Base-by-base conservation (phyloP, 2,329 filamentous ascomycete genomes). In the Dactylonectria estremocensis region DNA sequence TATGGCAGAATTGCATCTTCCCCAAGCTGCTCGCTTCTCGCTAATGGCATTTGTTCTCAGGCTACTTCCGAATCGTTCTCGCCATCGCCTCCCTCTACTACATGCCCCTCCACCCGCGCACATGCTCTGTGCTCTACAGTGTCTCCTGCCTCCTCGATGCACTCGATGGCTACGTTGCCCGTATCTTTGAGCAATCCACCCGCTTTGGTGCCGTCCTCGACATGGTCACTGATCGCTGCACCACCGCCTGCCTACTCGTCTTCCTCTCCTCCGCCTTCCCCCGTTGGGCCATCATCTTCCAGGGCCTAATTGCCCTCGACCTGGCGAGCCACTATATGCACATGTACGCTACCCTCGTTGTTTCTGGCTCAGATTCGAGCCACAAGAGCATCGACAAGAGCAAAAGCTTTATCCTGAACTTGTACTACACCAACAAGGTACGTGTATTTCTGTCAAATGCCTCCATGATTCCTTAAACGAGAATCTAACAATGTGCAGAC, bases 191-290 rank as follows among this genome's bases (percentile, higher is more conserved):
- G 77, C 96, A 99, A 82, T 95, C 93, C 43, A 98, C 96, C 61
- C 93, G 93, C 72, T 99, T 99, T 80, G 96, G 96, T 71, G 96
- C 95, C 35, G 95, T 99, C 37, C 88, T 99, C 71, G 96, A 99
- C 84, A 99, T 99, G 96, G 95, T 99, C 69, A 99, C 96, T 18
- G 96, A 99, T 83, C 92, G 96, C 68, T 98, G 96, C 86, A 98
- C 95, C 33, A 99, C 96, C 3, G 91, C 95, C 2, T 99, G 96
- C 82, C 84, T 99, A 75, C 89, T 99, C 55, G 95, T 98, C 57
- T 99, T 98, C 85, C 84, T 99, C 69, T 94, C 94, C 46, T 97
- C 94, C 14, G 96, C 96, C 20, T 99, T 97, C 84, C 96, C 96
- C 5, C 90, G 95, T 64, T 98, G 94, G 92, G 91, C 94, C 72